Base-by-base conservation (phyloP, 768 basidiomycete species). In the Mycena chlorophos region DNA sequence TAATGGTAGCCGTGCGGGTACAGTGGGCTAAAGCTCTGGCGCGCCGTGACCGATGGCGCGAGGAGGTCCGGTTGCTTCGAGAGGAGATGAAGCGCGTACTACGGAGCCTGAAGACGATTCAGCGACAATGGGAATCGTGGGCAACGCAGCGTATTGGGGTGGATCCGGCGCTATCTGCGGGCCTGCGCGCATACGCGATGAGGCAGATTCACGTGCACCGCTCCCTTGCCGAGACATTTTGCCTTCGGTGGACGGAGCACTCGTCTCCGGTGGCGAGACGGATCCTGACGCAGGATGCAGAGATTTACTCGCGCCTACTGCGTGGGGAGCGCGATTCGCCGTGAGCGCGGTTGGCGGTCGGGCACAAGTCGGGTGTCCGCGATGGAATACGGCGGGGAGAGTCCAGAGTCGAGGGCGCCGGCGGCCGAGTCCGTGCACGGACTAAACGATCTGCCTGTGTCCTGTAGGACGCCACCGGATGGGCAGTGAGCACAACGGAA, bases 11-110 rank as follows among this genome's bases (percentile, higher is more conserved):
- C 6, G 59, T 61, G 8, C 57, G 57, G 1, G 63, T 68, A 4
- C 61, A 62, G 25, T 68, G 64, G 64, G 52, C 62, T 23, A 68
- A 63, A 51, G 49, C 64, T 3, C 25, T 38, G 25, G 64, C 61
- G 2, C 54, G 57, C 3, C 52, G 45, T 0, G 42, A 55, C 4
- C 54, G 43, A 17, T 68, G 66, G 66, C n/a, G 25, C 1, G 67
- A 68, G 19, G 66, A 68, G 27, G 58, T 65, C 17, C 20, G 30
- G 2, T 31, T 67, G 3, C 45, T 66, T 19, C 19, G 34, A 3
- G 64, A 66, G 50, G 66, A 68, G 43, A 67, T 66, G 66, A 26
- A 42, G 3, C 31, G 54, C 0, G 52, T 55, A 1, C 19, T 60
- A 23, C 47, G 50, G 4, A 50, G 31, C 20, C 26, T 60, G 37